Percentiles rank a stretch among this genome's conserved stretches.
Conservation (phyloP, 768 basidiomycete species). For the Panellus pusillus region DNA sequence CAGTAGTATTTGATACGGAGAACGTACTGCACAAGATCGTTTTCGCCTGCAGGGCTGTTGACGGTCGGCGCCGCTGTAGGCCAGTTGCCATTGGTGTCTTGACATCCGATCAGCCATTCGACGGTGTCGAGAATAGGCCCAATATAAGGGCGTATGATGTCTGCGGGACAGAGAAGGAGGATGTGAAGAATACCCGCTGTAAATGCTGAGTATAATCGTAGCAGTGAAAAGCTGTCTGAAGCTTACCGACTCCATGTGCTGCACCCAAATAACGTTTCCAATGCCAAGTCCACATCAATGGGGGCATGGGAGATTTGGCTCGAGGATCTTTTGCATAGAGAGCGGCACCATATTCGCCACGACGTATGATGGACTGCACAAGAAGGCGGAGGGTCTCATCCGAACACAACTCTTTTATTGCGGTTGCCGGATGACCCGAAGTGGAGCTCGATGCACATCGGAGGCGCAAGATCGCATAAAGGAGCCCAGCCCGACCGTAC, state of each 20-base stretch:
- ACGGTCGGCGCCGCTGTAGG: constrained; percentile 40
- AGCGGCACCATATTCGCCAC: constrained; percentile 41
- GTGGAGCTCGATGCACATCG: constrained; percentile 26
- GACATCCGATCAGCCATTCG: constrained; percentile 47
- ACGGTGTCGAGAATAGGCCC: constrained; percentile 42
- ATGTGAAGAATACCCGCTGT: constrained; percentile 56
- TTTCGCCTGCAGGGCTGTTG: constrained; percentile 19
- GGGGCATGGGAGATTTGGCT: constrained; percentile 30
- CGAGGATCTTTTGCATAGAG: constrained; percentile 32
- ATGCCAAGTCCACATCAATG: constrained; percentile 63
- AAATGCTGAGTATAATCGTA: neutral
- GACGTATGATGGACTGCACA: constrained; percentile 45
- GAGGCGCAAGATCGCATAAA: constrained; percentile 53
- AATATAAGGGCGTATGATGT: constrained; percentile 38
- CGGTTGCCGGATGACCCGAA: constrained; percentile 3
- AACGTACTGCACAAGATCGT: constrained; percentile 51
- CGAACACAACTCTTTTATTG: constrained; percentile 28
- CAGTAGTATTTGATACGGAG: neutral
- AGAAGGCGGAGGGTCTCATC: constrained; percentile 36
- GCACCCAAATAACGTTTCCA: constrained; percentile 55
- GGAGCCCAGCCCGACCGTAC: constrained; percentile 58
- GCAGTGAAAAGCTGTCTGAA: neutral
- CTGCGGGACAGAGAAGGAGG: constrained; percentile 43
- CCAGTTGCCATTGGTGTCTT: constrained; percentile 54
- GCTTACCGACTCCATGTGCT: constrained; percentile 60